Evolutionary conservation across 176 grass and related monocot species (phyloP).

Genomic region (Bonia amplexicaulis): DNA sequence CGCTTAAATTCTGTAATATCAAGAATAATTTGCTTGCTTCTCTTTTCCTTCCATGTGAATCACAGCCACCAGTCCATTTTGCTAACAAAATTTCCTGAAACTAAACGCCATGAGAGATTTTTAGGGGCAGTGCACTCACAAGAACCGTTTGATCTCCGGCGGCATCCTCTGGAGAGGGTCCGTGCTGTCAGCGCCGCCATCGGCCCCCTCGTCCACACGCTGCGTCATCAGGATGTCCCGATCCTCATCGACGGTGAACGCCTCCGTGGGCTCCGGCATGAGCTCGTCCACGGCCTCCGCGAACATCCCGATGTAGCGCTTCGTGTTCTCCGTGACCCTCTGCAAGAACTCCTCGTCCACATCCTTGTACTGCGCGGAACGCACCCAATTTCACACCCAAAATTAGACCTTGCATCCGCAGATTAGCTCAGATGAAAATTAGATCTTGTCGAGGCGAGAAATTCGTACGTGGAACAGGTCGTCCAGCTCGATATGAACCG

Average conservation of each 20-base stretch:
- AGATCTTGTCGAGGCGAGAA: background rate
- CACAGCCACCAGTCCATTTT: background rate
- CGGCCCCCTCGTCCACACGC: constrained; percentile 73
- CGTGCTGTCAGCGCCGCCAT: constrained; percentile 32
- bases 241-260: constrained; percentile 76
- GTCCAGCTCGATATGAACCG: constrained; percentile 79
- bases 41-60: background rate
- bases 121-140: constrained; percentile 40
- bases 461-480: constrained; percentile 70
- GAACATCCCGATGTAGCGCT: constrained; percentile 76
- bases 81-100: background rate
- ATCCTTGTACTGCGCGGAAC: constrained; percentile 61
- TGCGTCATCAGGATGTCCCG: constrained; percentile 95
- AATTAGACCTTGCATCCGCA: constrained; percentile 1
- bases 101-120: background rate
- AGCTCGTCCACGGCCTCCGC: constrained; percentile 81
- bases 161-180: constrained; percentile 92
- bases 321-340: constrained; percentile 75
- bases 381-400: background rate
- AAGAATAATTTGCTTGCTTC: background rate
- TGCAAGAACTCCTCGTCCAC: constrained; percentile 80
- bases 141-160: constrained; percentile 92
- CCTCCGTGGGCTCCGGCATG: constrained; percentile 94
- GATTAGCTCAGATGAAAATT: background rate
- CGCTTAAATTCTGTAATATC: background rate